A percentile compares a stretch with the other conserved stretches of the same genome.
Evolutionary conservation across 1,139 yeast species (phyloP).

Genomic region (Lodderomyces margitis): DNA sequence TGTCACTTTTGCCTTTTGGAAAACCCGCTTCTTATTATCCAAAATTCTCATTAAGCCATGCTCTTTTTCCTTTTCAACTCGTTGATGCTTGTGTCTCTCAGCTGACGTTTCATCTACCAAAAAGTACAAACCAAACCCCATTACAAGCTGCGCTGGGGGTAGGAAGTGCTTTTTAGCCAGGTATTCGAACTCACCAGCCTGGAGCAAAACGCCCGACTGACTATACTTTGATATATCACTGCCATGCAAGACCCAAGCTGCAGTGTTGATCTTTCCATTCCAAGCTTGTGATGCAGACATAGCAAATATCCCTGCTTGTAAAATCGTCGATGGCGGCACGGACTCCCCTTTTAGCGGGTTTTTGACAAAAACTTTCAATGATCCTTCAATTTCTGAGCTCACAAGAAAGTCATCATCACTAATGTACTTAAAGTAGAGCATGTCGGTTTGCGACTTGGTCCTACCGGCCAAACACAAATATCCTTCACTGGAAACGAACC

Average conservation of each 20-base stretch:
- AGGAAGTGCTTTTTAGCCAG: constrained; percentile 58
- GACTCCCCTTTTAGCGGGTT: constrained; percentile 63
- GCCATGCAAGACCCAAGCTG: constrained; percentile 82
- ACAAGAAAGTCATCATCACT: constrained; percentile 71
- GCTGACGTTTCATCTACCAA: constrained; percentile 58
- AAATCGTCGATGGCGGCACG: constrained; percentile 79
- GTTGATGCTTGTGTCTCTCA: constrained; percentile 34
- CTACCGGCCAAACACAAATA: constrained; percentile 85
- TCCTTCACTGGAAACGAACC: constrained; percentile 92
- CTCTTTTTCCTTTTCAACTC: constrained; percentile 42
- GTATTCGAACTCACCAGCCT: constrained; percentile 61
- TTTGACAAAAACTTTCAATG: constrained; percentile 74
- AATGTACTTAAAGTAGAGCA: constrained; percentile 77
- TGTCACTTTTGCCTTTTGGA: constrained; percentile 20
- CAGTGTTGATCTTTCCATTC: constrained; percentile 76
- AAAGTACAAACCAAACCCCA: constrained; percentile 89
- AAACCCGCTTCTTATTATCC: constrained; percentile 36
- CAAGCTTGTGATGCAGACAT: constrained; percentile 86
- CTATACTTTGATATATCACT: constrained; percentile 66
- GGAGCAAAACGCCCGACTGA: constrained; percentile 60
- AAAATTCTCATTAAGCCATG: constrained; percentile 43
- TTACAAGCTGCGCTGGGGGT: constrained; percentile 80
- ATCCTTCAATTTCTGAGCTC: constrained; percentile 71
- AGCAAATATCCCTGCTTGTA: constrained; percentile 87
- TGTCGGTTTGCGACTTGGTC: constrained; percentile 80